Evolutionary conservation across 345 rosid species (phyloP).

Genomic region (Viola odorata): DNA sequence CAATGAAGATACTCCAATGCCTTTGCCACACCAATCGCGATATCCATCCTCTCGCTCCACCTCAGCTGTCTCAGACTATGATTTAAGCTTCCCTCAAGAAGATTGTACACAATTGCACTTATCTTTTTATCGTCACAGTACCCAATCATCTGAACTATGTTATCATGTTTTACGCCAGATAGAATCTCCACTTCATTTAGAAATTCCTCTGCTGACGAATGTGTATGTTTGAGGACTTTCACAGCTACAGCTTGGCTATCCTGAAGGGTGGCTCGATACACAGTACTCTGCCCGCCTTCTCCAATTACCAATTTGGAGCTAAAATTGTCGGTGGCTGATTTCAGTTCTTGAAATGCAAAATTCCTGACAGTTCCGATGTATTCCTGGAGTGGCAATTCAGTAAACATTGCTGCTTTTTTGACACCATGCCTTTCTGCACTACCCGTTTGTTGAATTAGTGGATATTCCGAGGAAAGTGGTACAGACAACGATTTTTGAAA

Average conservation of each 20-base stretch:
- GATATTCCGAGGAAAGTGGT: constrained; percentile 19
- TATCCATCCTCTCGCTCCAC: constrained; percentile 31
- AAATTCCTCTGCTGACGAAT: constrained; percentile 27
- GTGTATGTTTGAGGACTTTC: constrained; percentile 28
- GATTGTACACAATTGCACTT: constrained; percentile 31
- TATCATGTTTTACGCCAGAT: constrained; percentile 21
- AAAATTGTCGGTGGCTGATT: constrained; percentile 22
- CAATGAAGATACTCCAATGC: constrained; percentile 37
- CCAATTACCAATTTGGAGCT: constrained; percentile 29
- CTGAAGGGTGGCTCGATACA: constrained; percentile 24
- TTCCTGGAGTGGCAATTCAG: constrained; percentile 9
- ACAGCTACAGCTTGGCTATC: constrained; percentile 32
- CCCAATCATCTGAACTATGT: constrained; percentile 33
- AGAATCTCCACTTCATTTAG: constrained; percentile 32
- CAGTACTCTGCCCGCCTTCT: constrained; percentile 26
- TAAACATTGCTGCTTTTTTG: constrained; percentile 10
- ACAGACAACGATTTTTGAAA: constrained; percentile 18
- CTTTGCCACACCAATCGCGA: constrained; percentile 38
- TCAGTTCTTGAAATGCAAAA: constrained; percentile 26
- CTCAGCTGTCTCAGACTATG: constrained; percentile 23
- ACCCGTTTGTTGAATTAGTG: neutral
- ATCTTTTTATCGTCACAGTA: constrained; percentile 22
- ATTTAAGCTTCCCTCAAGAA: constrained; percentile 32
- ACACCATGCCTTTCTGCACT: neutral
- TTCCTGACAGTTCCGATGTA: constrained; percentile 7